These are phyloP conservation scores for Emmonsia crescens DNA, from an alignment of 2,329 filamentous ascomycete species.

Conservation along the genomic window DNA sequence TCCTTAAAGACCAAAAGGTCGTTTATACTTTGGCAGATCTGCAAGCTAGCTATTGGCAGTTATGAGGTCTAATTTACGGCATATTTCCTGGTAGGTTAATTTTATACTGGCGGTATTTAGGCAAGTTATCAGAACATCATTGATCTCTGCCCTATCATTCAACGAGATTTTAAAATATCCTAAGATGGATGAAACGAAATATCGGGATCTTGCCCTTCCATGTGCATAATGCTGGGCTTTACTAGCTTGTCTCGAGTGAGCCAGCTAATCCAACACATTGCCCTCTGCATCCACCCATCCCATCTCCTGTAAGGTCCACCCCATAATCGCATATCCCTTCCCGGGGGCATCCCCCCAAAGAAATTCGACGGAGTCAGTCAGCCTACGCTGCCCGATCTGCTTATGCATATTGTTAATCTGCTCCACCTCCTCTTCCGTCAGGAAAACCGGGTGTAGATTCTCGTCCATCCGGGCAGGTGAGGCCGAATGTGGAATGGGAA, in stretches of 20 bases:
- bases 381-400: neutral
- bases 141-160: too few relatives aligned
- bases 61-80: neutral
- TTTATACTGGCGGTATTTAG: neutral
- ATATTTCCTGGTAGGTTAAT: neutral
- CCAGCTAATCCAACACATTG: neutral
- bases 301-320: neutral
- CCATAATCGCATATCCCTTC: neutral
- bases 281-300: neutral
- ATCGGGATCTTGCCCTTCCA: neutral
- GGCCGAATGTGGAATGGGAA: neutral
- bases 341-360: neutral
- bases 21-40: neutral
- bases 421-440: neutral
- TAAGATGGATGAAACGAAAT: neutral
- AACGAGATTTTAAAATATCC: neutral
- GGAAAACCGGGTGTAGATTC: neutral
- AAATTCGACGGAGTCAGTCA: neutral
- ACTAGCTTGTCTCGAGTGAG: neutral
- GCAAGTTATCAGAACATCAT: neutral
- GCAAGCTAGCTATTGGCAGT: neutral
- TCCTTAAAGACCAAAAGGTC: too few relatives aligned
- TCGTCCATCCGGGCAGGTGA: neutral
- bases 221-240: neutral
- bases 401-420: neutral